Base-by-base conservation (phyloP, 2,329 filamentous ascomycete genomes). In the Xylariaceae sp. region DNA sequence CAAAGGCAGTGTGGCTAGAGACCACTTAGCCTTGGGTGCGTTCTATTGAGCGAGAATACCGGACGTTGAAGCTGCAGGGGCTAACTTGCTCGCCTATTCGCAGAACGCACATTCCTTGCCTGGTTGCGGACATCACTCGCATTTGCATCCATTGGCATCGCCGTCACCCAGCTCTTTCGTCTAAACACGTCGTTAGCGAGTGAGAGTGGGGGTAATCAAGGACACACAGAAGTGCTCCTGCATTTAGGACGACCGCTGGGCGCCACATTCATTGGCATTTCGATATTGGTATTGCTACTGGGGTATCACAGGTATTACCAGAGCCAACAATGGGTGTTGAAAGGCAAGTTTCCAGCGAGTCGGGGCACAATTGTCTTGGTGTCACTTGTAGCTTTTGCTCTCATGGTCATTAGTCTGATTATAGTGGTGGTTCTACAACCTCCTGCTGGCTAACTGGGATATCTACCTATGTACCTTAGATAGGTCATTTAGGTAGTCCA, bases 81-180 rank as follows among this genome's bases (percentile, higher is more conserved):
- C 52, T 61, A 36, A 59, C 41, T 44, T 38, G 20, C 23, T 22
- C 39, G 55, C 32, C 2, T 12, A n/a, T 19, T 11, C 21, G 32
- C 25, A 90, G 88, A 93, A 67, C 79, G 88, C 17, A 93, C 88
- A 0, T 93, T 92, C 65, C 79, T 93, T 23, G 88, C 88, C 44
- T 93, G 88, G 88, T 76, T 93, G 35, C 80, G 88, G 42, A 93
- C 88, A 3, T 90, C 85, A 2, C 76, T 93, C 27, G 82, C 85
- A 20, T 93, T 93, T 60, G 86, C 87, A 10, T 86, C 80, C 25
- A 92, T 93, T 55, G 88, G 88, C 46, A 86, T 93, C 48, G 88
- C 86, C 35, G 79, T 93, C 33, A 92, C 88, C 1, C 88, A 93
- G 64, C 79, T 93, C 38, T 92, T 93, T 69, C 84, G 88, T 21